These are phyloP conservation scores for Luvunga scandens DNA, from an alignment of 345 rosid species.

Conservation along the genomic window DNA sequence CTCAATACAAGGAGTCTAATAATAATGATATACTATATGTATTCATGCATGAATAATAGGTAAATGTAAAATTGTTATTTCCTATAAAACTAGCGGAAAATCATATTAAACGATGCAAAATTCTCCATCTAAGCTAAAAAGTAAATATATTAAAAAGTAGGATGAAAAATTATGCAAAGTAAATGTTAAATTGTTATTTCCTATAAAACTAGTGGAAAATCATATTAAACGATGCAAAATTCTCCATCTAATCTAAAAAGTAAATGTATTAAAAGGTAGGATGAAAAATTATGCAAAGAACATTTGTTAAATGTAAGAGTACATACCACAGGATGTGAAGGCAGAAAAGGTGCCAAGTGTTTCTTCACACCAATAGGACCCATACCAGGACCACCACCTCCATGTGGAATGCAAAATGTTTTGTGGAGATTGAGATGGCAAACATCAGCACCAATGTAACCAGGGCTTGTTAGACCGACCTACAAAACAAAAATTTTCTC, in stretches of 20 bases:
- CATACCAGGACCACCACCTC: slow-evolving; percentile 99
- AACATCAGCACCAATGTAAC: slow-evolving; percentile 98
- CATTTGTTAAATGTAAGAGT: not conserved
- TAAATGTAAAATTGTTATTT: not conserved
- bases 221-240: slow-evolving; percentile 1
- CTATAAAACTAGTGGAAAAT: slow-evolving; percentile 5
- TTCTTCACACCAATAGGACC: slow-evolving; percentile 99
- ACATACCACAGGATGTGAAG: slow-evolving; percentile 97
- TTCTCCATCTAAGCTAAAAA: not conserved
- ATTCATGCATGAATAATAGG: not conserved
- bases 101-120: slow-evolving; percentile 2
- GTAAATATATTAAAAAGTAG: not conserved
- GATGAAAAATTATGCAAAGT: not conserved
- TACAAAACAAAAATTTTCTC: slow-evolving; percentile 22
- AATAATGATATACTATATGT: not conserved
- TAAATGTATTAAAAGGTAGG: not conserved
- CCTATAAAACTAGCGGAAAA: slow-evolving; percentile 2
- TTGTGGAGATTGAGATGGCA: slow-evolving; percentile 99
- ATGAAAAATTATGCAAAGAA: not conserved
- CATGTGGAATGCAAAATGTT: slow-evolving; percentile 98
- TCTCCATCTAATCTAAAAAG: not conserved
- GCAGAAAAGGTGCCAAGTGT: slow-evolving; percentile 92
- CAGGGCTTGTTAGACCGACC: slow-evolving; percentile 99
- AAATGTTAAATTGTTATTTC: too few species aligned
- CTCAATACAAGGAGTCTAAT: not conserved